A percentile compares a stretch with the other conserved stretches of the same genome.
These are phyloP conservation scores for Nigrospora sphaerica DNA, from an alignment of 2,329 filamentous ascomycete genomes.

Conservation along the genomic window DNA sequence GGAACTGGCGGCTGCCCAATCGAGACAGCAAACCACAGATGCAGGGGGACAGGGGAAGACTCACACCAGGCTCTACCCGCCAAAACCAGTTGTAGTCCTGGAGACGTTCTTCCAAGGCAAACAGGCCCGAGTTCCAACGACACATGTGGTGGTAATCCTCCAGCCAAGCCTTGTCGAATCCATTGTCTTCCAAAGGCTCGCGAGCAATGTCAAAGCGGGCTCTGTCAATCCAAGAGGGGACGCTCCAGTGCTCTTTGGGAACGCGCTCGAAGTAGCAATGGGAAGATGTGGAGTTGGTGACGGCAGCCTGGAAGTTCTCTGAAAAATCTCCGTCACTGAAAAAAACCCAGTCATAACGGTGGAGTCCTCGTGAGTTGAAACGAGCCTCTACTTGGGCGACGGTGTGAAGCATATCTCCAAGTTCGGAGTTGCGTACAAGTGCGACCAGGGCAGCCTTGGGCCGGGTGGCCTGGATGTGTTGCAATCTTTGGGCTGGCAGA, in stretches of 20 bases:
- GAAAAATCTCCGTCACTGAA: slow-evolving; percentile 77
- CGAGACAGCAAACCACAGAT: not conserved
- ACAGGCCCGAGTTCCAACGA: slow-evolving; percentile 76
- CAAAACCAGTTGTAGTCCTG: slow-evolving; percentile 53
- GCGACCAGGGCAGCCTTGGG: slow-evolving; percentile 47
- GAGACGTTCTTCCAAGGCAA: slow-evolving; percentile 71
- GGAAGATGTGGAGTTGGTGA: slow-evolving; percentile 62
- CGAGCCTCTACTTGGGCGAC: slow-evolving; percentile 68
- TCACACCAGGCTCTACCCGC: slow-evolving; percentile 53
- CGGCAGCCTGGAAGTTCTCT: slow-evolving; percentile 65
- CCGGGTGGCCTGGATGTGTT: slow-evolving; percentile 13
- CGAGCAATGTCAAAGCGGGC: slow-evolving; percentile 59
- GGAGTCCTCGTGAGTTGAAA: slow-evolving; percentile 65
- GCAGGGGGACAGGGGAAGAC: slow-evolving; percentile 13
- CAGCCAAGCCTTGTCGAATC: slow-evolving; percentile 60
- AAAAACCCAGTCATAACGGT: slow-evolving; percentile 84
- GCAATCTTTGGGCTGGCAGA: slow-evolving; percentile 8
- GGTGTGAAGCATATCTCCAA: slow-evolving; percentile 58
- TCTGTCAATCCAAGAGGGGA: slow-evolving; percentile 65
- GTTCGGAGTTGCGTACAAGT: slow-evolving; percentile 65
- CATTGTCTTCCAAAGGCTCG: slow-evolving; percentile 53
- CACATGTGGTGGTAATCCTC: slow-evolving; percentile 70
- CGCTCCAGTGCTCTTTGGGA: slow-evolving; percentile 68
- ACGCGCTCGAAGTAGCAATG: slow-evolving; percentile 67
- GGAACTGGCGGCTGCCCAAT: not conserved